These are phyloP conservation scores for Melaleuca quinquenervia DNA, from an alignment of 345 rosid species.

Conservation along the genomic window DNA sequence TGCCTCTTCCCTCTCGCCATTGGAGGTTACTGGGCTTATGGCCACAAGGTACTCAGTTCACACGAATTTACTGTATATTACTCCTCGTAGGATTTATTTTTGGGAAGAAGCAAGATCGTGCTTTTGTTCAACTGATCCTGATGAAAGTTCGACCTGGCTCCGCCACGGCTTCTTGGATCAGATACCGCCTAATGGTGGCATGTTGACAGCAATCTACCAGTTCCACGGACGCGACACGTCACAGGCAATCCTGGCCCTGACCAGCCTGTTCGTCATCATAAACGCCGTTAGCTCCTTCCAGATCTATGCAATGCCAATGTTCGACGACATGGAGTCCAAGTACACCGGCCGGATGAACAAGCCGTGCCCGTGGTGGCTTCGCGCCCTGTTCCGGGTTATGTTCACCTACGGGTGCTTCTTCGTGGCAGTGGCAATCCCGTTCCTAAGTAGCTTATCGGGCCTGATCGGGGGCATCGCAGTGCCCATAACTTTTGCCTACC, in stretches of 20 bases:
- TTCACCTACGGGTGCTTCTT: constrained; percentile 11
- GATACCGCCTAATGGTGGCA: constrained; percentile 12
- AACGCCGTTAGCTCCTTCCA: constrained; percentile 11
- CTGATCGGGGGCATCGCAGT: constrained; percentile 9
- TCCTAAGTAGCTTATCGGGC: constrained; percentile 11
- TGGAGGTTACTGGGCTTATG: constrained; percentile 15
- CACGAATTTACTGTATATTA: neutral
- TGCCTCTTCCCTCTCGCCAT: constrained; percentile 10
- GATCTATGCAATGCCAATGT: constrained; percentile 13
- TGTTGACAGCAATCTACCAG: constrained; percentile 8
- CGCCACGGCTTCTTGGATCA: neutral
- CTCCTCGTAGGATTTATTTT: neutral
- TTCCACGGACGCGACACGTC: constrained; percentile 11
- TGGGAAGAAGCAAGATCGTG: neutral
- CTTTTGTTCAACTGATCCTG: neutral
- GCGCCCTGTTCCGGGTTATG: constrained; percentile 2
- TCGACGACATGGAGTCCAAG: constrained; percentile 12
- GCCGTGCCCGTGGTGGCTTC: constrained; percentile 15
- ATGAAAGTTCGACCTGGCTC: neutral
- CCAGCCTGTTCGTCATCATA: constrained; percentile 6
- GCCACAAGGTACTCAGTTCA: constrained; percentile 4
- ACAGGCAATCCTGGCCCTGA: constrained; percentile 1
- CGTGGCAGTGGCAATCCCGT: constrained; percentile 7
- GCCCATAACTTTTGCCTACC: constrained; percentile 9
- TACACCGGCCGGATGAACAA: constrained; percentile 5